Evolutionary conservation across 495 filamentous ascomycete species (phyloP).

Genomic region (Aspergillus diversus): DNA sequence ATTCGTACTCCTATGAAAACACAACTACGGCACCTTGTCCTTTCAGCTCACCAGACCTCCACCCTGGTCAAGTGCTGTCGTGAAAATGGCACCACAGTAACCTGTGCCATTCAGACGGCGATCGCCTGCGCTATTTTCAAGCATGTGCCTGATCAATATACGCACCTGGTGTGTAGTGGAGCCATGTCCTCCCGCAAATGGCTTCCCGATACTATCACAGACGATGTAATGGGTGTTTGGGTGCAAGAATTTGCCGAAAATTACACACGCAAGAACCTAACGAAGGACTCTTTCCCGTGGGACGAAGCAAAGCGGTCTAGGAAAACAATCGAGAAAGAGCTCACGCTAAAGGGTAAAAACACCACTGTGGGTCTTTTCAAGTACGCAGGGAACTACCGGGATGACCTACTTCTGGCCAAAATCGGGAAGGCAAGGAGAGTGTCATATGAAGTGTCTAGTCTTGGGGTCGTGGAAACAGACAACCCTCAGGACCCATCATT

Average conservation of each 20-base stretch:
- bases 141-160: conserved; percentile 30
- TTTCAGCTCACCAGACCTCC: conserved; percentile 26
- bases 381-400: conserved; percentile 38
- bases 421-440: conserved; percentile 37
- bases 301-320: conserved; percentile 38
- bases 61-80: conserved; percentile 32
- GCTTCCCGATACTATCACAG: conserved; percentile 36
- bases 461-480: conserved; percentile 39
- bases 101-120: conserved; percentile 36
- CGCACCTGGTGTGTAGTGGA: conserved; percentile 26
- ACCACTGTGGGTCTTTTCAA: conserved; percentile 40
- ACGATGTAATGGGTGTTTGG: conserved; percentile 45
- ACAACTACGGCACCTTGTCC: conserved; percentile 22
- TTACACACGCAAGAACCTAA: conserved; percentile 20
- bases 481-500: conserved; percentile 22
- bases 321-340: conserved; percentile 29
- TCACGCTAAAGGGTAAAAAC: conserved; percentile 39
- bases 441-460: conserved; percentile 51
- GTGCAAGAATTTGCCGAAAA: conserved; percentile 32
- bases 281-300: conserved; percentile 37
- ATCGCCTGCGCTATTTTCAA: conserved; percentile 40
- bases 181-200: conserved; percentile 41
- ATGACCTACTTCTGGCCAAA: conserved; percentile 35
- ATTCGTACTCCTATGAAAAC: conserved; percentile 28
- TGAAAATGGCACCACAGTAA: conserved; percentile 41